Conservation (phyloP, 2,329 filamentous ascomycete species). For the Fusarium xyrophilum region DNA sequence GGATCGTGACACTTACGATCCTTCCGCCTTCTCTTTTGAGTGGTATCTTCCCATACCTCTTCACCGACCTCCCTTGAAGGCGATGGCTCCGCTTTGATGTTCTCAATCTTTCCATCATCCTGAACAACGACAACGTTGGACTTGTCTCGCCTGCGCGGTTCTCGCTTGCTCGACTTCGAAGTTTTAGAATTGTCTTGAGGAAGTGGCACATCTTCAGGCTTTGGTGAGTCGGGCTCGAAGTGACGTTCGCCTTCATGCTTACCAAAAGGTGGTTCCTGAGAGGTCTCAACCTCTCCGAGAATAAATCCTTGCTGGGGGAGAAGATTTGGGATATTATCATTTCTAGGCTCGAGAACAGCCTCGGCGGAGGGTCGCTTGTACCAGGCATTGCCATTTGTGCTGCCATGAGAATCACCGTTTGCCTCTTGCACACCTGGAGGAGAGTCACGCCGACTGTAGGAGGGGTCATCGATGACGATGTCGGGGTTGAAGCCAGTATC, state of each 20-base stretch:
- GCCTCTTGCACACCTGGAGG: constrained; percentile 65
- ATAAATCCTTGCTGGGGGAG: constrained; percentile 52
- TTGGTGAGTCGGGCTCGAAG: constrained; percentile 13
- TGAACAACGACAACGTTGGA: constrained; percentile 42
- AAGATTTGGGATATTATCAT: constrained; percentile 36
- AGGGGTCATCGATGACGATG: constrained; percentile 71
- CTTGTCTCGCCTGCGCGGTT: constrained; percentile 53
- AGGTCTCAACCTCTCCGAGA: constrained; percentile 57
- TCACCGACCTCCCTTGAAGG: constrained; percentile 29
- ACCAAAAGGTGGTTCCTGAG: constrained; percentile 41
- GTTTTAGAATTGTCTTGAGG: constrained; percentile 40
- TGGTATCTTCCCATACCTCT: constrained; percentile 39
- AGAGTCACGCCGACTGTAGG: constrained; percentile 68
- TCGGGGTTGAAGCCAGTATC: constrained; percentile 75
- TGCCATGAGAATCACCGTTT: constrained; percentile 44
- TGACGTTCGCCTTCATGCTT: constrained; percentile 27
- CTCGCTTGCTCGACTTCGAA: constrained; percentile 44
- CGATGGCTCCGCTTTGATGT: constrained; percentile 27
- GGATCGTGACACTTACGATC: constrained; percentile 41
- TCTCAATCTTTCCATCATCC: constrained; percentile 33
- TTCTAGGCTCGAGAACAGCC: constrained; percentile 54
- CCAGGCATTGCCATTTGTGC: constrained; percentile 47
- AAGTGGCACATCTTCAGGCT: constrained; percentile 29
- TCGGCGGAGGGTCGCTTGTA: constrained; percentile 60
- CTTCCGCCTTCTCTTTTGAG: constrained; percentile 46